A percentile compares a stretch with the other conserved stretches of the same genome.
phyloP scores from a whole-genome alignment of 73 alveolate species.

The Paramecium primaurelia region DNA sequence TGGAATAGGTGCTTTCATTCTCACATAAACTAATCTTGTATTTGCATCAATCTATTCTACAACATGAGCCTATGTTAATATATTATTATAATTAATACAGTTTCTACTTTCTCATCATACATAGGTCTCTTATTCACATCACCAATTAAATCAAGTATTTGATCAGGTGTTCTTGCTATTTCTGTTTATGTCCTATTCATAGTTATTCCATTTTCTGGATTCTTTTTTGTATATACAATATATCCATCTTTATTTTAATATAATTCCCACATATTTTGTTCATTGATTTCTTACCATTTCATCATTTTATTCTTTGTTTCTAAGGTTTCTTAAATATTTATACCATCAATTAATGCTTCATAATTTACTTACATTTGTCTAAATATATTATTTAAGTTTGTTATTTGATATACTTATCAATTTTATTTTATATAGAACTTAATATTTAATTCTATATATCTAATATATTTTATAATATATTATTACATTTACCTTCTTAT shows the following conservation, averaged over 20 bases:
- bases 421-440: no score
- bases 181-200: slow-evolving; percentile 40
- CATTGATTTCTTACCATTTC: slow-evolving; percentile 14
- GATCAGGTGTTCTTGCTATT: neutral
- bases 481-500: no score
- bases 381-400: neutral
- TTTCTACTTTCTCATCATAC: slow-evolving; percentile 33
- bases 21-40: neutral
- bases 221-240: slow-evolving; percentile 17
- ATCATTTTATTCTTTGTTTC: neutral
- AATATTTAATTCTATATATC: neutral
- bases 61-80: neutral
- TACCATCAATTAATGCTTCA: neutral
- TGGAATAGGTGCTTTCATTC: slow-evolving; percentile 9
- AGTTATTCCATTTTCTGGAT: slow-evolving; percentile 32
- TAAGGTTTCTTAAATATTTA: neutral
- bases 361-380: neutral
- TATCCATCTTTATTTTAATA: slow-evolving; percentile 7
- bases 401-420: no score
- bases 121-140: slow-evolving; percentile 3
- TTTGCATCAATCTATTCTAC: neutral
- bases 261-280: slow-evolving; percentile 12
- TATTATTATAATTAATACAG: neutral
- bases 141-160: neutral
- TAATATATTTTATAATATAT: neutral